Percentiles rank a stretch among this genome's conserved stretches.
phyloP scores from a whole-genome alignment of 257 asterid species.

The Ehretia macrophylla region DNA sequence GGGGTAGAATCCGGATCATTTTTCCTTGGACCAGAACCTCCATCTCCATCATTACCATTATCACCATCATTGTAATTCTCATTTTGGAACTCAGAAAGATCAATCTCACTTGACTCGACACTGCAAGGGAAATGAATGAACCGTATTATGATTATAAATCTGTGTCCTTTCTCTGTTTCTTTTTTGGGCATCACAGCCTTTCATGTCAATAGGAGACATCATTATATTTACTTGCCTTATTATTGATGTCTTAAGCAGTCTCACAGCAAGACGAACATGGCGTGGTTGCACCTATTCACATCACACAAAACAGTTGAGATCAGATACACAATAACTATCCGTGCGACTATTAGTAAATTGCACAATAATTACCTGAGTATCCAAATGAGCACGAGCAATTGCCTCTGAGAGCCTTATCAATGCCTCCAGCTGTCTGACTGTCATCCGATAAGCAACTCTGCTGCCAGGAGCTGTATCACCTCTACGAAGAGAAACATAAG shows the following conservation, averaged over 20 bases:
- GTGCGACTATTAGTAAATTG: background rate
- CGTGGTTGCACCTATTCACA: conserved; percentile 65
- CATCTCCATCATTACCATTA: conserved; percentile 34
- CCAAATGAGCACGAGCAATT: conserved; percentile 86
- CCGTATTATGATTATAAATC: background rate
- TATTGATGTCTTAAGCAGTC: conserved; percentile 77
- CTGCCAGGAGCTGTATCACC: conserved; percentile 95
- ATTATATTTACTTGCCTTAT: conserved; percentile 54
- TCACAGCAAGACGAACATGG: conserved; percentile 68
- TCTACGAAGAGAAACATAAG: conserved; percentile 82
- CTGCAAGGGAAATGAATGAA: conserved; percentile 38
- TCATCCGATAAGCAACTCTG: conserved; percentile 98
- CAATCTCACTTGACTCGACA: conserved; percentile 95
- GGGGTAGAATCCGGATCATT: conserved; percentile 25
- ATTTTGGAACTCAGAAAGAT: conserved; percentile 88
- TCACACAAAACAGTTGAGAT: conserved; percentile 8
- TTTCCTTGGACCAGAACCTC: conserved; percentile 35
- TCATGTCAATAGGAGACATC: background rate
- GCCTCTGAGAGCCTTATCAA: conserved; percentile 94
- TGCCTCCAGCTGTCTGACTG: conserved; percentile 96
- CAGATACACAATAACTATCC: background rate
- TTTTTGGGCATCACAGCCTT: background rate
- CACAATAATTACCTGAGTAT: conserved; percentile 48
- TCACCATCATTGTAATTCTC: conserved; percentile 32
- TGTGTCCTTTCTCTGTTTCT: background rate